Percentiles rank a stretch among this genome's conserved stretches.
These are phyloP conservation scores for Penicillium polonicum DNA, from an alignment of 2,329 filamentous ascomycete species.

Conservation along the genomic window DNA sequence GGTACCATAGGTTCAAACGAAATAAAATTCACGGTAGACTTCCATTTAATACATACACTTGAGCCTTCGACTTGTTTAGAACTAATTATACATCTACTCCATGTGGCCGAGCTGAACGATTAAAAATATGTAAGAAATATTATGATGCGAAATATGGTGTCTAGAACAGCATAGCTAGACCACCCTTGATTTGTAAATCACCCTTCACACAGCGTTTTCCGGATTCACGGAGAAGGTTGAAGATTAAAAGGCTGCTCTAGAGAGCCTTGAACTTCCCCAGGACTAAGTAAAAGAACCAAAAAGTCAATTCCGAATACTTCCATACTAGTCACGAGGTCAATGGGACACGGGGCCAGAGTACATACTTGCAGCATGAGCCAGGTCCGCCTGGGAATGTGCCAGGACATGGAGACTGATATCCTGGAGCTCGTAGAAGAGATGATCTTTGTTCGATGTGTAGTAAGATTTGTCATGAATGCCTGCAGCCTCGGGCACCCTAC, in stretches of 20 bases:
- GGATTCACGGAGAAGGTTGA: background rate
- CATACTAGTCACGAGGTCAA: background rate
- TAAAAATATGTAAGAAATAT: background rate
- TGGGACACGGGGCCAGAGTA: background rate
- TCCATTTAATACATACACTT: background rate
- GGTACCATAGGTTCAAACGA: background rate
- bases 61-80: background rate
- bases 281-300: constrained; percentile 4
- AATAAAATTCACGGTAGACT: background rate
- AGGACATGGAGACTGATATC: constrained; percentile 24
- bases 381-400: constrained; percentile 16
- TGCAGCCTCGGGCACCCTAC: constrained; percentile 20
- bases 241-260: background rate
- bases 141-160: background rate
- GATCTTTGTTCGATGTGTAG: constrained; percentile 22
- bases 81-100: background rate
- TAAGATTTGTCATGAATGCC: constrained; percentile 19
- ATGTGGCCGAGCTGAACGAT: background rate
- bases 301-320: background rate
- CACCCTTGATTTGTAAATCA: background rate
- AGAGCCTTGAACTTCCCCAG: constrained; percentile 21
- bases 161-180: background rate
- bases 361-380: constrained; percentile 19
- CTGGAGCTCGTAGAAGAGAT: constrained; percentile 15
- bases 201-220: background rate